Evolutionary conservation across 257 asterid species (phyloP).

Genomic region (Echium plantagineum): DNA sequence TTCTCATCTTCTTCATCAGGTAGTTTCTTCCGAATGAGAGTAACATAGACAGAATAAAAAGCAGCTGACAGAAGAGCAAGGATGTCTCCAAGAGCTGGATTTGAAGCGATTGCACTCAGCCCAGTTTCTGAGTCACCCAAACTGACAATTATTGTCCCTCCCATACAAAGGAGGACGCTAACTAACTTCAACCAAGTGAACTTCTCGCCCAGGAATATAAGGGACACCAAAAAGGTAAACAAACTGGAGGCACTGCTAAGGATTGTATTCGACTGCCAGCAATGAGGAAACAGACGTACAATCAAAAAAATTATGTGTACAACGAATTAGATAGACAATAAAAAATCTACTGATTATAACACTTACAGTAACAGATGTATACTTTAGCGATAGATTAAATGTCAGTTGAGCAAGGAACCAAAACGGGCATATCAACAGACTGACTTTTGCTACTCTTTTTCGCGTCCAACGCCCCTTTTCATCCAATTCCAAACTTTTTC

Average conservation of each 20-base stretch:
- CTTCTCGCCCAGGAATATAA: slow-evolving; percentile 72
- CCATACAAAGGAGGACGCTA: slow-evolving; percentile 94
- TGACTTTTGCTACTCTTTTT: slow-evolving; percentile 67
- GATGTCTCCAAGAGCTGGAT: slow-evolving; percentile 66
- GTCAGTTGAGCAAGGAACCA: slow-evolving; percentile 94
- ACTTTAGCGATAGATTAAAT: slow-evolving; percentile 84
- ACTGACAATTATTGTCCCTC: slow-evolving; percentile 78
- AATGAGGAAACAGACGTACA: slow-evolving; percentile 11
- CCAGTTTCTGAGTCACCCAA: slow-evolving; percentile 60
- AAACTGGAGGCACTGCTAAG: slow-evolving; percentile 87
- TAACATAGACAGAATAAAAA: slow-evolving; percentile 70
- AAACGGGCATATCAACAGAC: slow-evolving; percentile 78
- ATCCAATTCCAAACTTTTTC: slow-evolving; percentile 36
- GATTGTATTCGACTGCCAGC: slow-evolving; percentile 74
- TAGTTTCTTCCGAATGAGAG: slow-evolving; percentile 64
- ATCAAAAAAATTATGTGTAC: neutral
- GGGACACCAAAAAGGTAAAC: slow-evolving; percentile 85
- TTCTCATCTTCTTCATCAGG: slow-evolving; percentile 72
- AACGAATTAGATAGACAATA: neutral
- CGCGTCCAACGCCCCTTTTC: slow-evolving; percentile 92
- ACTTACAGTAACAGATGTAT: slow-evolving; percentile 88
- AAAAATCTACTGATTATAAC: slow-evolving; percentile 3
- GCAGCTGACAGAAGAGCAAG: slow-evolving; percentile 67
- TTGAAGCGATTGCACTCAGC: slow-evolving; percentile 38
- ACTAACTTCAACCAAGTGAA: slow-evolving; percentile 77